A percentile compares a stretch with the other conserved stretches of the same genome.
Evolutionary conservation across 163 green algal genomes (phyloP).

Genomic region (Trebouxiophyceae sp.): DNA sequence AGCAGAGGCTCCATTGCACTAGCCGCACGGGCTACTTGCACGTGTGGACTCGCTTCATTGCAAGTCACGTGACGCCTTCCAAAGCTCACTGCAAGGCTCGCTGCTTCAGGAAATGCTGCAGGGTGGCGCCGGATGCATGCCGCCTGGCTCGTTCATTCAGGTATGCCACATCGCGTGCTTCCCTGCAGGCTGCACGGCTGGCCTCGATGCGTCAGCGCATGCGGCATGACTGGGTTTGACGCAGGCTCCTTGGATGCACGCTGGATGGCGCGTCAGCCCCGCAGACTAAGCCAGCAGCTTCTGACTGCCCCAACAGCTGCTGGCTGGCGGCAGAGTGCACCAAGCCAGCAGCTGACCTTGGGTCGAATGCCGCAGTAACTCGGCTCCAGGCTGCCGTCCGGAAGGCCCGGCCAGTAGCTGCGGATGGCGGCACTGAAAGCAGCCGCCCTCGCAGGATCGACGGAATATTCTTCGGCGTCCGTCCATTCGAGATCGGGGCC

Average conservation of each 20-base stretch:
- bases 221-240: too few species aligned
- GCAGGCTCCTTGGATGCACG: not conserved
- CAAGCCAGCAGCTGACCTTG: conserved; percentile 36
- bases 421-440: conserved; percentile 61
- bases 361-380: conserved; percentile 70
- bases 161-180: too few species aligned
- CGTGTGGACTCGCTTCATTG: too few species aligned
- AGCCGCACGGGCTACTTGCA: not conserved
- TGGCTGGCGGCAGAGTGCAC: too few species aligned
- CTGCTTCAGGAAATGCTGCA: not conserved
- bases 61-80: not conserved
- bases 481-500: conserved; percentile 86
- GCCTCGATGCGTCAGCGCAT: too few species aligned
- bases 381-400: conserved; percentile 50
- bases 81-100: not conserved
- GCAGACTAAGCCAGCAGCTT: too few species aligned
- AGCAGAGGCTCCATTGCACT: not conserved
- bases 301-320: too few species aligned
- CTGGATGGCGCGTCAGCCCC: not conserved
- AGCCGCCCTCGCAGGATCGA: conserved; percentile 36
- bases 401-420: conserved; percentile 61
- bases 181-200: too few species aligned
- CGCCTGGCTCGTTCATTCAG: too few species aligned
- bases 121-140: not conserved
- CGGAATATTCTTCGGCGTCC: conserved; percentile 46